Evolutionary conservation across 2,329 filamentous ascomycete species (phyloP).

Genomic region (Sporothrix euskadiensis): DNA sequence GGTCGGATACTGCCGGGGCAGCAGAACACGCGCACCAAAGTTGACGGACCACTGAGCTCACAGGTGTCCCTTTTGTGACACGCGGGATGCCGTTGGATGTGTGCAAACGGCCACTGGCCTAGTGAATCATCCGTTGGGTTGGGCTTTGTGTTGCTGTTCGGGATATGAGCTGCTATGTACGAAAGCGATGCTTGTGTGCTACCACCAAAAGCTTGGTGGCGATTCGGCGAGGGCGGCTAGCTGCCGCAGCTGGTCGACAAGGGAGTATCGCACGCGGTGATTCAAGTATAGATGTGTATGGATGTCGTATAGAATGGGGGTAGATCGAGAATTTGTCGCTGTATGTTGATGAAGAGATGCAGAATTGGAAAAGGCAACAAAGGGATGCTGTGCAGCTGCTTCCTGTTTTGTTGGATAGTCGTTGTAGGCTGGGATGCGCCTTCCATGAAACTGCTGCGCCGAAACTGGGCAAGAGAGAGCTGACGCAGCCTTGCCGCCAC

Average conservation of each 20-base stretch:
- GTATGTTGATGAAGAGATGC: not conserved
- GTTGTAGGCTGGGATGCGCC: conserved; percentile 16
- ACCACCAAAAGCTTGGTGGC: not conserved
- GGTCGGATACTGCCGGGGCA: conserved; percentile 20
- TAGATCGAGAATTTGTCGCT: not conserved
- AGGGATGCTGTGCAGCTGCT: not conserved
- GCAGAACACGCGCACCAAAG: not conserved
- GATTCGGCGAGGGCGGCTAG: not conserved
- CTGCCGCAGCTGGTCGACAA: conserved; percentile 9
- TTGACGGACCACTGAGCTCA: conserved; percentile 13
- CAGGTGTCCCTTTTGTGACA: conserved; percentile 6
- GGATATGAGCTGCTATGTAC: conserved; percentile 1
- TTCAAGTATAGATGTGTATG: not conserved
- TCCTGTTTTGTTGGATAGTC: conserved; percentile 14
- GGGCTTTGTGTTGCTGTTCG: not conserved
- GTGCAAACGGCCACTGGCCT: not conserved
- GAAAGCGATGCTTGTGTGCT: not conserved
- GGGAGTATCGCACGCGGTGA: not conserved
- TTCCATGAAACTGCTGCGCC: conserved; percentile 15
- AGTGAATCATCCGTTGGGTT: not conserved
- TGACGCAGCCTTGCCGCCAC: conserved; percentile 34
- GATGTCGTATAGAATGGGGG: not conserved
- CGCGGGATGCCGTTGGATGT: not conserved
- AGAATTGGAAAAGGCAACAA: not conserved
- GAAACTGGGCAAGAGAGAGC: conserved; percentile 14